Percentiles rank a stretch among this genome's conserved stretches.
Conservation (phyloP, 768 basidiomycete genomes). For the Suillus bovinus region DNA sequence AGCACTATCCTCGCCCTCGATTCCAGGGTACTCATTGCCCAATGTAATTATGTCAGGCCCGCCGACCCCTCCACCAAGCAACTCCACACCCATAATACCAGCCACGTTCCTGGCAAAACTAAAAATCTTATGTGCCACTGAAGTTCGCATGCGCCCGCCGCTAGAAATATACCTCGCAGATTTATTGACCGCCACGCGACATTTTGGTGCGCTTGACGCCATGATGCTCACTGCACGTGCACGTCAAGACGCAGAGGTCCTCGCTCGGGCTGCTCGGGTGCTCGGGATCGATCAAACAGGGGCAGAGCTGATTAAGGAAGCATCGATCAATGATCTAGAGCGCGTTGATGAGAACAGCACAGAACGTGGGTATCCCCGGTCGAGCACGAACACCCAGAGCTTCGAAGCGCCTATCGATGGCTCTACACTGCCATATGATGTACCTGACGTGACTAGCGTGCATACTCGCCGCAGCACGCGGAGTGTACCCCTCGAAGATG, state of each 20-base stretch:
- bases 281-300: conserved; percentile 63
- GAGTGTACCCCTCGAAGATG: conserved; percentile 13
- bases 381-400: conserved; percentile 18
- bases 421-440: conserved; percentile 9
- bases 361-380: conserved; percentile 15
- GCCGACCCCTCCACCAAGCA: conserved; percentile 24
- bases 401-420: conserved; percentile 21
- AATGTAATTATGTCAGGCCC: conserved; percentile 22
- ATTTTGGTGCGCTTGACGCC: conserved; percentile 68
- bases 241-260: conserved; percentile 62
- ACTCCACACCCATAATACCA: conserved; percentile 31
- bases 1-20: conserved; percentile 29
- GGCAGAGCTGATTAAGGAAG: conserved; percentile 50
- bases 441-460: conserved; percentile 15
- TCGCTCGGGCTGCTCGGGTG: conserved; percentile 66
- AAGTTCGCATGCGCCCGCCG: conserved; percentile 48
- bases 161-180: conserved; percentile 70
- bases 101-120: conserved; percentile 29
- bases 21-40: conserved; percentile 30
- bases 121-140: conserved; percentile 28
- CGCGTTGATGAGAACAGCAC: conserved; percentile 22
- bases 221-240: conserved; percentile 64
- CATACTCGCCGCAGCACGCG: conserved; percentile 7
- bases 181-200: conserved; percentile 71
- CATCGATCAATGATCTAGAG: conserved; percentile 17